Evolutionary conservation across 2,329 filamentous ascomycete genomes (phyloP).

Genomic region (Clonostachys rosea): DNA sequence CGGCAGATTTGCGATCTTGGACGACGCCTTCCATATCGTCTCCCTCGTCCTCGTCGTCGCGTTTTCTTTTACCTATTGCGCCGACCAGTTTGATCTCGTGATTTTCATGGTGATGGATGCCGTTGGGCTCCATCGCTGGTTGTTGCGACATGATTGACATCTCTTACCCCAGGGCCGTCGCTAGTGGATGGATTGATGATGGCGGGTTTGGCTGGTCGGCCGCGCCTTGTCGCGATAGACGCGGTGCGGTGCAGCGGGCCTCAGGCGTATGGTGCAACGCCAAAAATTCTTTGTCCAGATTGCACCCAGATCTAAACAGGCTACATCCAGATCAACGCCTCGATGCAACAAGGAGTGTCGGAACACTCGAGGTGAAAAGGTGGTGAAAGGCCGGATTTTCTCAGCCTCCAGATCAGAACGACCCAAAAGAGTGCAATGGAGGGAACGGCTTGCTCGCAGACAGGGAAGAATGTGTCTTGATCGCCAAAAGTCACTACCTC

Average conservation of each 20-base stretch:
- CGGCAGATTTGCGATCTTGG: constrained; percentile 1
- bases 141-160: constrained; percentile 34
- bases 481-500: no score
- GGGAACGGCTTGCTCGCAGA: no score
- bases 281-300: constrained; percentile 27
- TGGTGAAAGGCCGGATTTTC: no score
- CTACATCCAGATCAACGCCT: no score
- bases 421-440: no score
- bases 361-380: no score
- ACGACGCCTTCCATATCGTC: constrained; percentile 6
- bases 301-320: no score
- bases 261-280: constrained; percentile 31
- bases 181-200: no score
- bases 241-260: constrained; percentile 15
- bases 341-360: no score
- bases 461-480: no score
- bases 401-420: no score
- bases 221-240: constrained; percentile 25
- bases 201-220: no score
- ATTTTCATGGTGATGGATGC: constrained; percentile 23
- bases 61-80: constrained; percentile 51
- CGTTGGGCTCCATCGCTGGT: constrained; percentile 31
- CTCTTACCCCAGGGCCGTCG: constrained; percentile 6
- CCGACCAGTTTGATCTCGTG: constrained; percentile 19
- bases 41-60: constrained; percentile 39